Evolutionary conservation across 345 rosid species (phyloP).

Genomic region (Dipteronia sinensis): DNA sequence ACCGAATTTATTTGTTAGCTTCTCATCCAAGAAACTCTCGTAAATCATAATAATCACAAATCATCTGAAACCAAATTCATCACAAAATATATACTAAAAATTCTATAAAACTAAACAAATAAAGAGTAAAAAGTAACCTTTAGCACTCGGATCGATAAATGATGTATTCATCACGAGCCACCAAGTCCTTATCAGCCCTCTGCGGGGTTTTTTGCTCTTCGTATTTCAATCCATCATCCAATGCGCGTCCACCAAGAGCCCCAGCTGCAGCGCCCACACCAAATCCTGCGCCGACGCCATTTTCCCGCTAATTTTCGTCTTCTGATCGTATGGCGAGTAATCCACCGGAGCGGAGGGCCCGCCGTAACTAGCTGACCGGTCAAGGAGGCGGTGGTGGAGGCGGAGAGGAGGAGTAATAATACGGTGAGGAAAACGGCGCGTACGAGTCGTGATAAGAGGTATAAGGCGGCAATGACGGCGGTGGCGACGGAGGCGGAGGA

Average conservation of each 20-base stretch:
- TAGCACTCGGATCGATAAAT: conserved; percentile 26
- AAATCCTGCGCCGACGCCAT: conserved; percentile 37
- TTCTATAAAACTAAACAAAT: background rate
- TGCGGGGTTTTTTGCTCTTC: conserved; percentile 28
- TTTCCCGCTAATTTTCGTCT: conserved; percentile 28
- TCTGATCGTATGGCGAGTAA: conserved; percentile 43
- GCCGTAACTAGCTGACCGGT: conserved; percentile 24
- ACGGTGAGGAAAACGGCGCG: conserved; percentile 20
- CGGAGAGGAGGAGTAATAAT: conserved; percentile 24
- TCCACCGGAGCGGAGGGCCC: conserved; percentile 62
- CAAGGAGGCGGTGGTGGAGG: conserved; percentile 21
- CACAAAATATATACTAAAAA: background rate
- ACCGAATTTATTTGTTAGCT: background rate
- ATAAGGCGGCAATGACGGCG: conserved; percentile 26
- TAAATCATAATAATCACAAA: background rate
- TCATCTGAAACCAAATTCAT: background rate
- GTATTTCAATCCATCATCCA: conserved; percentile 32
- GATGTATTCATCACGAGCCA: conserved; percentile 30
- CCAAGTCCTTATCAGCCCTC: conserved; percentile 25
- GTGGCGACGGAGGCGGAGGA: conserved; percentile 31
- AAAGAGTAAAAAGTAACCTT: background rate
- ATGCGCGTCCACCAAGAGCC: conserved; percentile 35
- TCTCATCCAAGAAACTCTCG: background rate
- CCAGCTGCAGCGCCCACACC: conserved; percentile 42
- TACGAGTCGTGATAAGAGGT: conserved; percentile 32